Evolutionary conservation across 2,329 filamentous ascomycete genomes (phyloP).

Genomic region (Colletotrichum theobromicola): DNA sequence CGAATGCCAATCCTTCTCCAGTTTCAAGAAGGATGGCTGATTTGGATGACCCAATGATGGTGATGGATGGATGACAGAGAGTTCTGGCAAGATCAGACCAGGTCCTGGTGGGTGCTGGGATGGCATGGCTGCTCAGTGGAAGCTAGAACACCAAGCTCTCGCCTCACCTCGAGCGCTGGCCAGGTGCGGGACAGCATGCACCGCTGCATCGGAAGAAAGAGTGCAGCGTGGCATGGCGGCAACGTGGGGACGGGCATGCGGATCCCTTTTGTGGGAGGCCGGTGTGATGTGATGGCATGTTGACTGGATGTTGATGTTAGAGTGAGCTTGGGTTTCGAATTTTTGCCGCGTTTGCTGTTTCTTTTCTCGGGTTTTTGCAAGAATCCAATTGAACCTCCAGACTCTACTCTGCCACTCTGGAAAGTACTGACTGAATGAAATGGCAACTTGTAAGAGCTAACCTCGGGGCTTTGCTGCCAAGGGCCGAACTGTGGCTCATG

Average conservation of each 20-base stretch:
- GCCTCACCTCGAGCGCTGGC: neutral
- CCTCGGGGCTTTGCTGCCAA: slow-evolving; percentile 2
- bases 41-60: neutral
- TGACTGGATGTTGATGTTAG: neutral
- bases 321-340: neutral
- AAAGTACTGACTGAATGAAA: neutral
- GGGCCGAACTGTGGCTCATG: slow-evolving; percentile 11
- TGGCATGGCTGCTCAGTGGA: neutral
- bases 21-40: neutral
- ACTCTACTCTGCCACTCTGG: neutral
- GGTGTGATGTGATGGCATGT: too few relatives aligned
- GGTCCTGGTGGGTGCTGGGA: neutral
- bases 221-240: neutral
- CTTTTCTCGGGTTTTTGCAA: neutral
- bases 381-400: too few relatives aligned
- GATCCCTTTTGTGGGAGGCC: neutral
- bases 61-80: neutral
- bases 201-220: neutral
- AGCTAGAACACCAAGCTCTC: neutral
- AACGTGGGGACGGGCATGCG: slow-evolving; percentile 1
- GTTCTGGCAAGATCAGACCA: neutral
- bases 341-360: neutral
- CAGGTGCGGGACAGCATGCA: neutral
- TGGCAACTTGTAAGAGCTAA: neutral
- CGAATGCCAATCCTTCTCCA: neutral